Evolutionary conservation across 202 grass and related monocot genomes (phyloP).

Genomic region (Eragrostis tef): DNA sequence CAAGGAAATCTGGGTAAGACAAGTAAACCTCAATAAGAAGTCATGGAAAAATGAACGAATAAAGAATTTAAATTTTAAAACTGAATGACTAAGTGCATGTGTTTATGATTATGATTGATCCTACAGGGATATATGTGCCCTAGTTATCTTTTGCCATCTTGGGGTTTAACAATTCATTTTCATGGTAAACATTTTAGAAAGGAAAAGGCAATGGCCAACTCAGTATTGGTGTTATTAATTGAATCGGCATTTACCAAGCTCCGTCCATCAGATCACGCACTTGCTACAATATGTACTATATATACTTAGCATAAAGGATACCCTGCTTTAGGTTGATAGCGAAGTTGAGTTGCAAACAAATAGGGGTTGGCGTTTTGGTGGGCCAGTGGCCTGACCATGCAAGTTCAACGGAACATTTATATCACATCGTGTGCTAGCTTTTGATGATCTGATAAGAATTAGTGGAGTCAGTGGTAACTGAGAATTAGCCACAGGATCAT

Average conservation of each 20-base stretch:
- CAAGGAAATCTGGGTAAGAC: conserved; percentile 28
- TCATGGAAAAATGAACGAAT: not conserved
- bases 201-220: not conserved
- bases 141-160: not conserved
- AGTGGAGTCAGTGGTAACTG: conserved; percentile 26
- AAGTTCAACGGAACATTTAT: not conserved
- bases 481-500: not conserved
- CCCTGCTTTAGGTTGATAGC: conserved; percentile 31
- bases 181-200: too few species aligned
- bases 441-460: conserved; percentile 16
- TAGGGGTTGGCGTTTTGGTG: not conserved
- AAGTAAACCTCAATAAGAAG: not conserved
- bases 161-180: not conserved
- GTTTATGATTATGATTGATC: not conserved
- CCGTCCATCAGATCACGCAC: not conserved
- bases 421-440: not conserved
- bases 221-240: not conserved
- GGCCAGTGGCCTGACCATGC: not conserved
- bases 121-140: not conserved
- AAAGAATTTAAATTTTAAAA: not conserved
- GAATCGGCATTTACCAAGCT: not conserved
- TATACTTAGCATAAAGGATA: not conserved
- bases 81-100: not conserved
- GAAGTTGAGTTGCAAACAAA: conserved; percentile 16
- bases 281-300: too few species aligned